A percentile compares a stretch with the other conserved stretches of the same genome.
phyloP scores from a whole-genome alignment of 768 basidiomycete species.

The Lactarius indigo region DNA sequence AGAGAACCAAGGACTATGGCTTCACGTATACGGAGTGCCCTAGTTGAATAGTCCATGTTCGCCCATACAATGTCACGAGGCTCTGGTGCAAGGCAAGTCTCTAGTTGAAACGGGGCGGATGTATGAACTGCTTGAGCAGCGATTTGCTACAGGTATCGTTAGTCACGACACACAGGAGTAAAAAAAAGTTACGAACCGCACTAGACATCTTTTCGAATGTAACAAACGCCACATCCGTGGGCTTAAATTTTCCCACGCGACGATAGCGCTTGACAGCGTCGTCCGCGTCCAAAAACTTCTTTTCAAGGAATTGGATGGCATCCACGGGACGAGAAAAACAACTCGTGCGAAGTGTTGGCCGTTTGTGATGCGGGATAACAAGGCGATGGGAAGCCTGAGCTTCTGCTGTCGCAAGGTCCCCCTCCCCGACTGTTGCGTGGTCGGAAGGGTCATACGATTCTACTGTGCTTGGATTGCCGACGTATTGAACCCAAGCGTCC shows the following conservation, averaged over 20 bases:
- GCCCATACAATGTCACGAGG: conserved; percentile 96
- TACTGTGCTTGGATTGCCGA: conserved; percentile 89
- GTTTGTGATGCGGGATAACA: conserved; percentile 67
- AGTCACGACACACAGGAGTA: neutral
- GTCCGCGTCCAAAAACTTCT: conserved; percentile 75
- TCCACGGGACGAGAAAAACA: conserved; percentile 82
- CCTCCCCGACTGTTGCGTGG: conserved; percentile 45
- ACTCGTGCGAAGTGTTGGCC: conserved; percentile 71
- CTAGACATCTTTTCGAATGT: conserved; percentile 96
- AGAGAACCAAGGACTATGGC: conserved; percentile 67
- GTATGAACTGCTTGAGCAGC: conserved; percentile 83
- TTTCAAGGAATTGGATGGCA: conserved; percentile 84
- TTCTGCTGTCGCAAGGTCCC: conserved; percentile 53
- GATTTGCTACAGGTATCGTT: conserved; percentile 56
- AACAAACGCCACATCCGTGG: conserved; percentile 86
- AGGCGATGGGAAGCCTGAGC: conserved; percentile 48
- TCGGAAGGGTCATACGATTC: conserved; percentile 75
- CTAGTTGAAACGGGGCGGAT: conserved; percentile 58
- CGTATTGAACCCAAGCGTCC: conserved; percentile 81
- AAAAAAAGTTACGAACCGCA: conserved; percentile 51
- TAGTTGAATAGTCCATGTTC: conserved; percentile 69
- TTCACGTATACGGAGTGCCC: conserved; percentile 61
- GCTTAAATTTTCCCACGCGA: conserved; percentile 66
- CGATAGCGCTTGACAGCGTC: conserved; percentile 77
- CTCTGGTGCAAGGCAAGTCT: conserved; percentile 81